phyloP scores from a whole-genome alignment of 805 yeast species.

The Candida pini region DNA sequence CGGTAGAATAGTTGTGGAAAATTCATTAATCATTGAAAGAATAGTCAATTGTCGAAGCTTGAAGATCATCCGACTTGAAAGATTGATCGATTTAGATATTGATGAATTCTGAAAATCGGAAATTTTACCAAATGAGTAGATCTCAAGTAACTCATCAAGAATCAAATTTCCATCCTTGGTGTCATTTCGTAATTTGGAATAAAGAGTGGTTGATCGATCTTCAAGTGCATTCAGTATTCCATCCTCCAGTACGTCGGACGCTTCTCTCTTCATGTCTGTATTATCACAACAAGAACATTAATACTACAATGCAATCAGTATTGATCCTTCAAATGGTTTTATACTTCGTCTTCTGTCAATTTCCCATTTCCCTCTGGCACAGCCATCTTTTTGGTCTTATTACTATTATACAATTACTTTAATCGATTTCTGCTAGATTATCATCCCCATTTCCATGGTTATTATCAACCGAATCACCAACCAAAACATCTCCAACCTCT shows the following conservation, averaged over 20 bases:
- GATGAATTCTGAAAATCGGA: slow-evolving; percentile 13
- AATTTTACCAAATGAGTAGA: slow-evolving; percentile 24
- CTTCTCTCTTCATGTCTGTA: no score
- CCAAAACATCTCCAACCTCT: slow-evolving; percentile 18
- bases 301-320: no score
- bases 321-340: no score
- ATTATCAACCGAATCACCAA: slow-evolving; percentile 16
- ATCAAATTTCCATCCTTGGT: neutral
- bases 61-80: neutral
- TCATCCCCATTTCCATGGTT: slow-evolving; percentile 7
- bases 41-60: neutral
- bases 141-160: slow-evolving; percentile 15
- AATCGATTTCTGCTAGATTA: slow-evolving; percentile 11
- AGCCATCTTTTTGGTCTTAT: no score
- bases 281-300: no score
- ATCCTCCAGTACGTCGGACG: no score
- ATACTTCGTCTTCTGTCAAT: no score
- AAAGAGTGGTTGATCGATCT: no score
- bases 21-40: neutral
- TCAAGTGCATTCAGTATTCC: no score
- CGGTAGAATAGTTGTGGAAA: neutral
- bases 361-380: no score
- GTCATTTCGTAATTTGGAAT: slow-evolving; percentile 9
- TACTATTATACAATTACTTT: no score
- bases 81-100: neutral